Conservation (phyloP, 2,329 filamentous ascomycete species). For the Penicillium sumatraense region DNA sequence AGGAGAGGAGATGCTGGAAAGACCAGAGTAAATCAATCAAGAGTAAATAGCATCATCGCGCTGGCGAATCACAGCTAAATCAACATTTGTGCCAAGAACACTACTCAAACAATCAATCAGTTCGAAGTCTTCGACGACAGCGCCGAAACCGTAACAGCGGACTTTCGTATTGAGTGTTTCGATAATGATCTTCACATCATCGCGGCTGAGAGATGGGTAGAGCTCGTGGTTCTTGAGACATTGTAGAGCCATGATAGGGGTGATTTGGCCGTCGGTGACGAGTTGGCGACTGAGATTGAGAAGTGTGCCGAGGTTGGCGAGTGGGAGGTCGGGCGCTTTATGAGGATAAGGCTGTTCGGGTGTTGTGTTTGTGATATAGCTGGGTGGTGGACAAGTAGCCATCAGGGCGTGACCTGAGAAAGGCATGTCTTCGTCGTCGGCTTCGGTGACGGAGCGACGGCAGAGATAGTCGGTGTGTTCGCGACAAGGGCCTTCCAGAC, state of each 20-base stretch:
- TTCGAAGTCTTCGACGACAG: slow-evolving; percentile 71
- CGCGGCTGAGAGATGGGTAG: slow-evolving; percentile 65
- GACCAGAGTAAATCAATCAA: slow-evolving; percentile 13
- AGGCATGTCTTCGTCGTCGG: slow-evolving; percentile 63
- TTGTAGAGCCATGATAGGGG: slow-evolving; percentile 93
- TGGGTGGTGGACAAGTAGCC: slow-evolving; percentile 82
- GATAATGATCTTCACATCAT: slow-evolving; percentile 74
- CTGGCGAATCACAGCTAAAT: slow-evolving; percentile 28
- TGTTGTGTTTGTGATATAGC: slow-evolving; percentile 60
- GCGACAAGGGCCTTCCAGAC: slow-evolving; percentile 59
- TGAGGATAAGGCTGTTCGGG: slow-evolving; percentile 62
- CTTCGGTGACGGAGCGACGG: slow-evolving; percentile 68
- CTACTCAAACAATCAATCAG: slow-evolving; percentile 73
- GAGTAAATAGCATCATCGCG: slow-evolving; percentile 41
- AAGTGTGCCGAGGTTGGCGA: slow-evolving; percentile 76
- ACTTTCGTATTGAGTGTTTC: slow-evolving; percentile 79
- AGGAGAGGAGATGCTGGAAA: too few species aligned
- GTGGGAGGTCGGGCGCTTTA: slow-evolving; percentile 79
- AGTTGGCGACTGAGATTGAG: slow-evolving; percentile 82
- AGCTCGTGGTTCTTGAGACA: slow-evolving; percentile 75
- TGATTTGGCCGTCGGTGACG: slow-evolving; percentile 81
- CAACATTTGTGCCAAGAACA: slow-evolving; percentile 57
- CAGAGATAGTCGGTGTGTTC: slow-evolving; percentile 78
- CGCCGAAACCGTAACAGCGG: slow-evolving; percentile 84
- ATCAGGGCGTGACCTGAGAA: slow-evolving; percentile 90